Evolutionary conservation across 495 filamentous ascomycete species (phyloP).

Genomic region (Lasiosphaeria hispida): DNA sequence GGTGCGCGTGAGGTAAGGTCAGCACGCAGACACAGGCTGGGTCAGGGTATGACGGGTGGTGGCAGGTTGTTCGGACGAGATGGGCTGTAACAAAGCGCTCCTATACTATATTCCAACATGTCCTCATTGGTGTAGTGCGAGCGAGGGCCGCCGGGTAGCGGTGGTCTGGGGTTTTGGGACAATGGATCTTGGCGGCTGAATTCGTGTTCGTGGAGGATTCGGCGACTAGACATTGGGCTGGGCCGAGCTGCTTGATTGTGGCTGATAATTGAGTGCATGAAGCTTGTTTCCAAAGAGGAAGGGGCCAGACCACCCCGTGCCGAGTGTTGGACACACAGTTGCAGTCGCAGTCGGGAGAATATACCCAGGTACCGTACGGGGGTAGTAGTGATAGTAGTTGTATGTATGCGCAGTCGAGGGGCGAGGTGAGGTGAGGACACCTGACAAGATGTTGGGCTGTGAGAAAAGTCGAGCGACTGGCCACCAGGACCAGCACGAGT

Average conservation of each 20-base stretch:
- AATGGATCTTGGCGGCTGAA: constrained; percentile 14
- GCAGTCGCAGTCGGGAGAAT: too few species aligned
- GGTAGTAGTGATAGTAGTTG: too few species aligned
- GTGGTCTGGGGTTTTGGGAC: neutral
- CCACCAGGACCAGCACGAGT: too few species aligned
- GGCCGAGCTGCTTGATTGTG: neutral
- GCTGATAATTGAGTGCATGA: neutral
- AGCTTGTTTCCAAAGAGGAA: neutral
- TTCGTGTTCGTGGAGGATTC: neutral
- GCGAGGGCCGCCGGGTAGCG: neutral
- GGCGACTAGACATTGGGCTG: neutral
- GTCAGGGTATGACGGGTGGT: neutral
- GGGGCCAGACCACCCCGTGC: too few species aligned
- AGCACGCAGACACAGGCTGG: neutral
- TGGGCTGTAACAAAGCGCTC: neutral
- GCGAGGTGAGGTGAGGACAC: too few species aligned
- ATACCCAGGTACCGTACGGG: too few species aligned
- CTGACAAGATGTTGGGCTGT: too few species aligned
- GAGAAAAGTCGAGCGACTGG: too few species aligned
- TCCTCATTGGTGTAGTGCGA: neutral
- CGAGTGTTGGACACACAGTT: too few species aligned
- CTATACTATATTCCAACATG: constrained; percentile 8
- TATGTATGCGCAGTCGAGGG: too few species aligned
- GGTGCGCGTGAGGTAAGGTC: neutral
- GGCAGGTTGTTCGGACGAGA: neutral